These are phyloP conservation scores for Glycine tomentella DNA, from an alignment of 306 rosid genomes.

Conservation along the genomic window DNA sequence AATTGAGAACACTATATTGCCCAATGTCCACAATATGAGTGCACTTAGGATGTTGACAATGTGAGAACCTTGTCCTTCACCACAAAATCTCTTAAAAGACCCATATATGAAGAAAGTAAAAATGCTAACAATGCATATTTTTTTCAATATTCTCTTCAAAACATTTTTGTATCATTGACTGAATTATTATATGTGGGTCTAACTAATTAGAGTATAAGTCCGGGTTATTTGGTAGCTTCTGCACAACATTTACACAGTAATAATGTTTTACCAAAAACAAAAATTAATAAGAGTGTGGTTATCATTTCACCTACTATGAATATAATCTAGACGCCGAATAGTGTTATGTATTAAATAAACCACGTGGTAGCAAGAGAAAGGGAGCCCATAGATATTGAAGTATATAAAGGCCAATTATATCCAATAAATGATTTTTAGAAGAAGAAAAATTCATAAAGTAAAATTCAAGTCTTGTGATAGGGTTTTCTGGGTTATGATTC, in stretches of 20 bases:
- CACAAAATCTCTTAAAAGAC: not conserved
- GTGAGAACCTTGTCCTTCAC: not conserved
- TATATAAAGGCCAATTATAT: no score
- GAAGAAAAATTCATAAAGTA: no score
- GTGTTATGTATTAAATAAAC: not conserved
- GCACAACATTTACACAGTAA: not conserved
- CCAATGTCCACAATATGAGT: no score
- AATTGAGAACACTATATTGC: no score
- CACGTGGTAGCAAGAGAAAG: not conserved
- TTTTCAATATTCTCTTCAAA: not conserved
- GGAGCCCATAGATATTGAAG: not conserved
- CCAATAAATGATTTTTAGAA: no score
- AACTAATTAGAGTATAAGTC: not conserved
- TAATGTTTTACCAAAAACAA: not conserved
- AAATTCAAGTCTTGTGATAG: not conserved
- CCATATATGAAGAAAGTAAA: not conserved
- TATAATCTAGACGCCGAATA: not conserved
- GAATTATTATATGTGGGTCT: not conserved
- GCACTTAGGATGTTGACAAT: no score
- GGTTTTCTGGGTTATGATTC: not conserved
- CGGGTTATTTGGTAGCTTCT: not conserved
- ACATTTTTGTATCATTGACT: not conserved
- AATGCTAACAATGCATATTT: not conserved
- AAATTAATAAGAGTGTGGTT: not conserved
- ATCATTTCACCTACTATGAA: not conserved